Conservation (phyloP, 2,329 filamentous ascomycete species). For the Aspergillus tanneri region DNA sequence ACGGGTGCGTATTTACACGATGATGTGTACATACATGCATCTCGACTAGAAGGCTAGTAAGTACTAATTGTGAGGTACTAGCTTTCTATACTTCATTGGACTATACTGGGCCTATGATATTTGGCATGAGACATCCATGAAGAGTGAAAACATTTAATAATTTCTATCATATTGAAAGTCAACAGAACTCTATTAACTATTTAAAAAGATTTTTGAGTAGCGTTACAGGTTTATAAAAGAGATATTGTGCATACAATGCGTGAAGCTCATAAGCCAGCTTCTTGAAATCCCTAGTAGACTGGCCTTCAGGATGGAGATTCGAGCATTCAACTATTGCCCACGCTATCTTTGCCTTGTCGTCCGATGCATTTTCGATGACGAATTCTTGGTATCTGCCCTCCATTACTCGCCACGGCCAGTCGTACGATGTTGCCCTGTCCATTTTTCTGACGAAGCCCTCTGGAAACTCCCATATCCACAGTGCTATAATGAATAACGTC, state of each 20-base stretch:
- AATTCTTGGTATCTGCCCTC: constrained; percentile 16
- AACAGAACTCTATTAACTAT: too few species aligned
- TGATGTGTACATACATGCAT: neutral
- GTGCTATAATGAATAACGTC: neutral
- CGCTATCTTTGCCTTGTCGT: constrained; percentile 9
- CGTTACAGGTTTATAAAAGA: constrained; percentile 2
- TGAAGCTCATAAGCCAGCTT: constrained; percentile 13
- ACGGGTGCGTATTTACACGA: neutral
- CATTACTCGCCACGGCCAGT: constrained; percentile 14
- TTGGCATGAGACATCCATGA: too few species aligned
- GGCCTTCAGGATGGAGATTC: constrained; percentile 6
- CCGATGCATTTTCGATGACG: constrained; percentile 9
- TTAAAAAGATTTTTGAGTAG: too few species aligned
- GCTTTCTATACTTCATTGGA: too few species aligned
- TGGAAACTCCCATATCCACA: constrained; percentile 11
- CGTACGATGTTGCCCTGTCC: constrained; percentile 7
- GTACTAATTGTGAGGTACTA: too few species aligned
- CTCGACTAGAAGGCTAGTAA: too few species aligned
- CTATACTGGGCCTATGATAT: too few species aligned
- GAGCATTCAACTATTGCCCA: constrained; percentile 11
- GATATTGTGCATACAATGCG: constrained; percentile 13
- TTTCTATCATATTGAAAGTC: too few species aligned
- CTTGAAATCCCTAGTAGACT: constrained; percentile 8
- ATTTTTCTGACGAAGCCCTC: neutral
- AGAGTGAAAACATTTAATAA: too few species aligned